Base-by-base conservation (phyloP, 2,329 filamentous ascomycete species). In the Alternaria panax region DNA sequence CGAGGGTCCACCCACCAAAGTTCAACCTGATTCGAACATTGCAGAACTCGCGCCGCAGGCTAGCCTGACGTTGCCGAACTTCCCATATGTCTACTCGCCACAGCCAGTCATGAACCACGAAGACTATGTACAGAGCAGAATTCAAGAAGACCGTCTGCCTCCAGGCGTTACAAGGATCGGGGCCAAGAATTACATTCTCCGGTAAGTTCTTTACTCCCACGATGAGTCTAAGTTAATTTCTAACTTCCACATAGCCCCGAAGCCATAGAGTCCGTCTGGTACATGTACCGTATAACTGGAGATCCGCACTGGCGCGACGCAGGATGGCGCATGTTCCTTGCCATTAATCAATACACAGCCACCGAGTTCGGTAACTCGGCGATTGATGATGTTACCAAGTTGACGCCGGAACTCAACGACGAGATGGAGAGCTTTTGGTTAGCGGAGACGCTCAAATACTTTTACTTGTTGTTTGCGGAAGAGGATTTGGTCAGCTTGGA, bases 381-480 rank as follows among this genome's bases (percentile, higher is more conserved):
- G 30, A 84, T 93, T 56, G 80, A 84, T 59, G 89, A 92, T 68
- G 88, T 92, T 25, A 89, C 85, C 41, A 79, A 80, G 42, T 77
- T 79, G 59, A 77, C 70, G 14, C 80, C 81, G 5, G 67, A 67
- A 12, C 75, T 80, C 27, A 68, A 82, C 57, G 87, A 91, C 71
- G 84, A 84, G 51, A 91, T 92, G 89, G 89, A 92, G 80, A 90
- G 88, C 62, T 92, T 92, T 75, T 92, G 90, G 89, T 81, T 90
- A 36, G 87, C 87, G 1, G 87, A 90, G 78, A 89, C 87, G 64
- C 76, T 90, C 51, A 90, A 90, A 74, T 90, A 90, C 74, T 88
- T 88, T 65, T 90, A 87, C 62, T 76, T 90, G 56, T 81, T 88
- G 8, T 90, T 89, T 70, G 81, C 81, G 30, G 86, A 88, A 40